Evolutionary conservation across 1,139 yeast species (phyloP), one percentile per base, ranked within the genome.

Genomic region (Kodamaea derodonti): DNA sequence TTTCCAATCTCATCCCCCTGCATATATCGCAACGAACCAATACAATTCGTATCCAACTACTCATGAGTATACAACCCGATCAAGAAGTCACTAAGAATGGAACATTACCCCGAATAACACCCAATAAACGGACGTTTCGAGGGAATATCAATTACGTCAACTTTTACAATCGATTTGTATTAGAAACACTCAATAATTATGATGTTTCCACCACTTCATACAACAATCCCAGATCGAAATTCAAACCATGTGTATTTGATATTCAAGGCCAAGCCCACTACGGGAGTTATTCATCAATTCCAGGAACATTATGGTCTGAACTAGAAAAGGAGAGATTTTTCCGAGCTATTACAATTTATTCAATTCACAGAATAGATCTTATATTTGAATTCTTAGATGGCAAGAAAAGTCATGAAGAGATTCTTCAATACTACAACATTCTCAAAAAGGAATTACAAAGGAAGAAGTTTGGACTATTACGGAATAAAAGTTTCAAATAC

Each of bases 301-400:
- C 44, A 1, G 69, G 69, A 1, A 39, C 59, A 0, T 42, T 45
- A 26, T 73, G 79, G 79, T 47, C 63, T 1, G 47, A 48, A 2
- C 47, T 45, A 2, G 77, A 72, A 36, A 71, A 72, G 42, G 66
- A 62, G 23, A 33, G 38, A 29, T 73, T 72, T 45, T 73, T 66
- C 29, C 51, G 75, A 20, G 68, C 72, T 3, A 34, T 54, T 20
- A 46, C 51, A 2, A 59, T 79, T 16, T 63, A 63, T 45, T 67
- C 80, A 11, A 72, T 78, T 29, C 77, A 76, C 43, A 50, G 68
- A 26, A 45, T 67, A 7, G 76, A 69, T 7, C 44, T 55, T 8
- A 69, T 78, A 1, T 52, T 60, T 2, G 56, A 51, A 41, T 75
- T 20, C 67, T 66, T 38, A 27, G 38, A 35, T 2, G 36, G 35